Base-by-base conservation (phyloP, 129 eudicot genomes). In the Tagetes patula region DNA sequence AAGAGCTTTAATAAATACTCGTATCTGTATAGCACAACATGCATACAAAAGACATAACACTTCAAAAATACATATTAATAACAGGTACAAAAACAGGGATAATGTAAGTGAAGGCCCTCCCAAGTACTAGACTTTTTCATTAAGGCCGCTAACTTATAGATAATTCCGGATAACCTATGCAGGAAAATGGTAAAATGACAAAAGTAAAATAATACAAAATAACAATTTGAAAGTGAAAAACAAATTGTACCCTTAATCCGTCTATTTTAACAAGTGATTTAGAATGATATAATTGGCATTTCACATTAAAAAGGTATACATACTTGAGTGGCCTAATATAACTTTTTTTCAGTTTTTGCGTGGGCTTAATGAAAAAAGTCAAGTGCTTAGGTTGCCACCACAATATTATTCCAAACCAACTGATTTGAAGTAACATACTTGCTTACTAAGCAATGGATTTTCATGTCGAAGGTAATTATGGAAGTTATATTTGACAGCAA, bases 401-500 rank as follows among this genome's bases (percentile, higher is more conserved):
- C 36, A 32, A 59, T 33, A 59, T 8, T 59, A 10, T 59, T 3
- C n/a, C 33, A 65, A 43, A 54, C 65, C 10, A 6, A 27, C 52
- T 66, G 3, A 69, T 42, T 12, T 39, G 5, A 3, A 27, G 69
- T 39, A 68, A 77, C 92, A 68, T 85, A 88, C 96, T 80, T 82
- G 84, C 76, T 77, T 80, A 60, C 71, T 58, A 80, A 86, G 83
- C 62, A 59, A 49, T 8, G 87, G 96, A 64, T 82, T 79, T 42
- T 71, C 80, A 74, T 83, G 91, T 10, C 87, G 84, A 10, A 88
- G 45, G 64, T 85, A 88, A 32, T 62, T 83, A 73, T 85, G 90
- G 61, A 88, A 85, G 70, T 83, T 85, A 81, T 81, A 82, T 49
- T 83, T 83, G 46, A 88, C 84, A 6, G 95, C 90, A 2, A 69